Evolutionary conservation across 129 eudicot species (phyloP).

Genomic region (Arctium lappa): DNA sequence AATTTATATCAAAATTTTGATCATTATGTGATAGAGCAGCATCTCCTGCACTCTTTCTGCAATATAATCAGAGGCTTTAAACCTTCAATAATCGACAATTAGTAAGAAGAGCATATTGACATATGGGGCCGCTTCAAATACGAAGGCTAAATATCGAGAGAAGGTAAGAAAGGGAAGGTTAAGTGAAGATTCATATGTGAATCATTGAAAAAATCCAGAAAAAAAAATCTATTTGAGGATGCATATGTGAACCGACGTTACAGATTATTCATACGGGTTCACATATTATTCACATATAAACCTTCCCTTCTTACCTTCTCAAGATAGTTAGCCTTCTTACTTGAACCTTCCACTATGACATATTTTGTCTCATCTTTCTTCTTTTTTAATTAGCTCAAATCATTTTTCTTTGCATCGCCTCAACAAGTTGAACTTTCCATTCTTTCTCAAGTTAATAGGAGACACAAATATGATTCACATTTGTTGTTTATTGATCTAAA

Average conservation of each 20-base stretch:
- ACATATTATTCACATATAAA: too few species aligned
- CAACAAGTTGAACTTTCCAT: neutral
- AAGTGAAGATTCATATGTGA: too few species aligned
- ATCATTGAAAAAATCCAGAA: too few species aligned
- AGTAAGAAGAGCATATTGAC: neutral
- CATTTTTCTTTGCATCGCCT: neutral
- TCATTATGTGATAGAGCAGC: neutral
- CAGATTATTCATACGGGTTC: too few species aligned
- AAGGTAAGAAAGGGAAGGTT: too few species aligned
- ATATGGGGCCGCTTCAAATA: too few species aligned
- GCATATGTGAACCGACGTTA: too few species aligned
- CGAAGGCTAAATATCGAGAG: too few species aligned
- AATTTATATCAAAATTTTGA: neutral
- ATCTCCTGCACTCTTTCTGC: neutral
- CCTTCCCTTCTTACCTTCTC: too few species aligned
- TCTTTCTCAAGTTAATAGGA: neutral
- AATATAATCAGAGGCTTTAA: neutral
- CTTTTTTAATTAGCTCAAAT: neutral
- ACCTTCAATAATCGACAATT: neutral
- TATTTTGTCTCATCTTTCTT: neutral
- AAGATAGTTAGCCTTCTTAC: too few species aligned
- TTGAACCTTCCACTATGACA: neutral
- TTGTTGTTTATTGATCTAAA: neutral
- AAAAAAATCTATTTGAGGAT: too few species aligned
- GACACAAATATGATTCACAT: neutral